Evolutionary conservation across 164 flowering plant species (phyloP).

Genomic region (Chloranthus sessilifolius): DNA sequence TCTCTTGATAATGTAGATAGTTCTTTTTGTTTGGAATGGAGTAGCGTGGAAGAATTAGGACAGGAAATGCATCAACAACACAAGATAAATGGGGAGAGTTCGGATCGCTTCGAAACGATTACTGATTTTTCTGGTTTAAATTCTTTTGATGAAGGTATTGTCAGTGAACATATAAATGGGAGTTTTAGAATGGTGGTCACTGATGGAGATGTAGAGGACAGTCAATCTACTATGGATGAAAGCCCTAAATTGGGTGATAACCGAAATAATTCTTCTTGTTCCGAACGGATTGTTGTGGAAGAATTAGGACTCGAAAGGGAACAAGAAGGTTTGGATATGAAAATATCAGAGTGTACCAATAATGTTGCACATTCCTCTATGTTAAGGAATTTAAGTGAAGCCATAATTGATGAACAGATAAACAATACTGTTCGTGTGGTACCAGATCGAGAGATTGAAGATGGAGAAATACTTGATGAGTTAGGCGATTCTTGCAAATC

Average conservation of each 20-base stretch:
- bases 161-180: too few species aligned
- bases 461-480: slow-evolving; percentile 17
- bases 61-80: too few species aligned
- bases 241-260: slow-evolving; percentile 6
- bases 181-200: too few species aligned
- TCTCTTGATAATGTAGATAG: too few species aligned
- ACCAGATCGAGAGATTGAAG: slow-evolving; percentile 14
- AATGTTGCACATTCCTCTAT: slow-evolving; percentile 9
- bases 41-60: too few species aligned
- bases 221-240: too few species aligned
- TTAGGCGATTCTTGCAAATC: background rate
- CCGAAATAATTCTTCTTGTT: slow-evolving; percentile 4
- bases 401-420: background rate
- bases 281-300: slow-evolving; percentile 8
- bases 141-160: too few species aligned
- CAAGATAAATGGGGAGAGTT: too few species aligned
- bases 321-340: background rate
- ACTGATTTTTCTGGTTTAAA: too few species aligned
- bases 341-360: slow-evolving; percentile 12
- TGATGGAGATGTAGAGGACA: too few species aligned
- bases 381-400: background rate
- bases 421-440: background rate
- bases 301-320: slow-evolving; percentile 15
- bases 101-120: too few species aligned
- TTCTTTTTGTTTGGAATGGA: too few species aligned